These are phyloP conservation scores for Leccinum fibrillosum DNA, from an alignment of 768 basidiomycete species.

Conservation along the genomic window DNA sequence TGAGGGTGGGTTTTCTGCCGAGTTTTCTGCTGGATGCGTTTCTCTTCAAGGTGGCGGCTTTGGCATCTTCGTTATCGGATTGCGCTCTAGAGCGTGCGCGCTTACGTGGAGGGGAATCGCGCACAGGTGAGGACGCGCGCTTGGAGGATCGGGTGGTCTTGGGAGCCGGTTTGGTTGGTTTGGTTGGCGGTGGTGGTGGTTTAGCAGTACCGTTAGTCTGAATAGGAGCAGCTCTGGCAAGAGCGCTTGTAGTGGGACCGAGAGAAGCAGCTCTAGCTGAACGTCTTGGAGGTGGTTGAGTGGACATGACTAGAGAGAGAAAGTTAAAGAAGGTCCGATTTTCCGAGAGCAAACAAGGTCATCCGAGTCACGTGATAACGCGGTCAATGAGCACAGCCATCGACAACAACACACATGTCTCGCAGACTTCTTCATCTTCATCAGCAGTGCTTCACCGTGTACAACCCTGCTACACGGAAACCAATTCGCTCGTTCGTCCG, in stretches of 20 bases:
- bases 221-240: constrained; percentile 30
- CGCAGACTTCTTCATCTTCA: no score
- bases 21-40: constrained; percentile 25
- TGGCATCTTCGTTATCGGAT: constrained; percentile 43
- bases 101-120: constrained; percentile 45
- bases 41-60: constrained; percentile 24
- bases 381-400: constrained; percentile 16
- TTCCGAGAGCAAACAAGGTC: not conserved
- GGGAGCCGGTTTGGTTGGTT: constrained; percentile 20
- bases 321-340: no score
- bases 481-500: constrained; percentile 52
- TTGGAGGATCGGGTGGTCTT: constrained; percentile 35
- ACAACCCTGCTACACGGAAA: constrained; percentile 69
- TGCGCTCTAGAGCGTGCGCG: constrained; percentile 40
- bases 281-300: constrained; percentile 42
- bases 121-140: constrained; percentile 48
- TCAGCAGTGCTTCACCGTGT: constrained; percentile 37
- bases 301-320: constrained; percentile 24
- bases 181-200: constrained; percentile 24
- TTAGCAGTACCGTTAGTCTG: constrained; percentile 27
- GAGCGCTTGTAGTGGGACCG: constrained; percentile 32
- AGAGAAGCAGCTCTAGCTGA: constrained; percentile 51
- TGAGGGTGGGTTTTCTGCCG: constrained; percentile 28
- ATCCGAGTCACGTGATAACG: constrained; percentile 20
- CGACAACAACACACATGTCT: not conserved